A percentile compares a stretch with the other conserved stretches of the same genome.
Evolutionary conservation across 139 green algal genomes (phyloP).

Genomic region (Asterochloris erici): DNA sequence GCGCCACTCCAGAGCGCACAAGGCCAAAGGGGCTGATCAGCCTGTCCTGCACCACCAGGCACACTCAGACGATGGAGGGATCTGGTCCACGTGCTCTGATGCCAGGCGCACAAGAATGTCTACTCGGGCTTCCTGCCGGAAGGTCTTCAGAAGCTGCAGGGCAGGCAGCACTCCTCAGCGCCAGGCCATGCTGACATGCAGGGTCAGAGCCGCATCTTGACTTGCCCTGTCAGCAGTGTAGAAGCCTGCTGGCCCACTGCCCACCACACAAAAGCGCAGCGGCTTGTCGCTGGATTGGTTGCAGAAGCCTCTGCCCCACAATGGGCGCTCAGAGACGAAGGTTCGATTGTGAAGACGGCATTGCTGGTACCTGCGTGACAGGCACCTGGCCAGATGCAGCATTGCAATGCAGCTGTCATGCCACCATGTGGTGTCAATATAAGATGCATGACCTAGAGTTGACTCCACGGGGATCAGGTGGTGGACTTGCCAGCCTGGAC

Average conservation of each 20-base stretch:
- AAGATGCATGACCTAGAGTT: too few species aligned
- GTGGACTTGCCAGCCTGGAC: too few species aligned
- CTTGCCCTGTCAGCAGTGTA: constrained; percentile 74
- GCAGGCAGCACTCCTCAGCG: not conserved
- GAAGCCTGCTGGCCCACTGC: constrained; percentile 82
- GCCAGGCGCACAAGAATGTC: not conserved
- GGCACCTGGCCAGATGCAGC: too few species aligned
- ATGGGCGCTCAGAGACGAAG: too few species aligned
- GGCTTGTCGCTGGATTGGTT: not conserved
- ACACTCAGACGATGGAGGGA: not conserved
- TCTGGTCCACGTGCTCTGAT: not conserved
- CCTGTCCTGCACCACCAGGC: constrained; percentile 52
- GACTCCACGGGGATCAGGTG: too few species aligned
- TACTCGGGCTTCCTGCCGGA: not conserved
- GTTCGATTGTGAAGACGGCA: too few species aligned
- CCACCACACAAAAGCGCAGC: constrained; percentile 73
- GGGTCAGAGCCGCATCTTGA: too few species aligned
- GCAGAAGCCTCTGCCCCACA: too few species aligned
- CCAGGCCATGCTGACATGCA: not conserved
- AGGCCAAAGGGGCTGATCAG: constrained; percentile 93
- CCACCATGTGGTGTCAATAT: too few species aligned
- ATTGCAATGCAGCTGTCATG: too few species aligned
- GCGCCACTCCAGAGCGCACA: constrained; percentile 91
- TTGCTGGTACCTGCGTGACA: too few species aligned
- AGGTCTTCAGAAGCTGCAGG: constrained; percentile 3